Conservation (phyloP, 2,329 filamentous ascomycete species). For the Alternaria hordeiaustralica region DNA sequence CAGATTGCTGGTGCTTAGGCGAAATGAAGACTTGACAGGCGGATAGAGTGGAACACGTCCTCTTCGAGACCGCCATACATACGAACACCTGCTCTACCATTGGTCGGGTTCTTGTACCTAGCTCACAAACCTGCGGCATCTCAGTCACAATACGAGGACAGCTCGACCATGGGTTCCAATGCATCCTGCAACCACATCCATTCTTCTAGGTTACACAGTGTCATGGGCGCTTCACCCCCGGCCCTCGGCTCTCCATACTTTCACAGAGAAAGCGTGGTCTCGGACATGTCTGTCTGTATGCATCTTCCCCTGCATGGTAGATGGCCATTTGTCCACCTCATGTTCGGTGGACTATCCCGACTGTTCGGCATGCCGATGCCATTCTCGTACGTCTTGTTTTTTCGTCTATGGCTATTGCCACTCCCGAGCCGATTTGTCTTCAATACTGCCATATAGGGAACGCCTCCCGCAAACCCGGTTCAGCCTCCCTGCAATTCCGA, state of each 20-base stretch:
- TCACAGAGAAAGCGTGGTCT: neutral
- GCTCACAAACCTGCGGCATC: conserved; percentile 19
- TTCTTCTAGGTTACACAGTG: conserved; percentile 10
- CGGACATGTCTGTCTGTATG: conserved; percentile 6
- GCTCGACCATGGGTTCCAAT: neutral
- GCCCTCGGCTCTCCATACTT: conserved; percentile 8
- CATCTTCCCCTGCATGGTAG: conserved; percentile 3
- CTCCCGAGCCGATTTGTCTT: neutral
- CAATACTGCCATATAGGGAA: neutral
- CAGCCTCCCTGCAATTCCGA: neutral
- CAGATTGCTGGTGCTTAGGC: conserved; percentile 7
- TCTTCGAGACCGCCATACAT: conserved; percentile 21
- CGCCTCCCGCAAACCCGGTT: neutral
- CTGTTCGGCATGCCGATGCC: neutral
- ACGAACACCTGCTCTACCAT: conserved; percentile 8
- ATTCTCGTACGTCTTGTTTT: conserved; percentile 4
- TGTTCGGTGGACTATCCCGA: neutral
- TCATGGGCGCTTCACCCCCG: conserved; percentile 1
- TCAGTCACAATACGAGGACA: conserved; percentile 5
- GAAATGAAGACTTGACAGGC: conserved; percentile 11
- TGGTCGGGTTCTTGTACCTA: conserved; percentile 8
- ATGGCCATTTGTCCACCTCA: neutral
- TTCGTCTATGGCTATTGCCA: neutral
- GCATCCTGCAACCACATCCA: conserved; percentile 11
- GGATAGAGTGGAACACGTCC: conserved; percentile 12